Base-by-base conservation (phyloP, 2,329 filamentous ascomycete genomes). In the Cladosporium velox region DNA sequence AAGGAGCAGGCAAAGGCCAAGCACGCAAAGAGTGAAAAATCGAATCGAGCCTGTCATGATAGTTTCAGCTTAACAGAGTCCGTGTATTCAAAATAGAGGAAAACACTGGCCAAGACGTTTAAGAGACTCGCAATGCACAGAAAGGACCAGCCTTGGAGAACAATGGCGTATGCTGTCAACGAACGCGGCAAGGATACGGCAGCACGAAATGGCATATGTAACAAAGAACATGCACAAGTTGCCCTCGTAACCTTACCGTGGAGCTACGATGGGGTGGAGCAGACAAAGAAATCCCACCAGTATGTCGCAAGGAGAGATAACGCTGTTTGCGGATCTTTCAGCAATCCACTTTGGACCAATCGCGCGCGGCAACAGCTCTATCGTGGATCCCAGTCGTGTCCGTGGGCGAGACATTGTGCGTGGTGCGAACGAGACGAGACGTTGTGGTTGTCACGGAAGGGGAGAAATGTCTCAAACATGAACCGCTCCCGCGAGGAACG, bases 31-130 rank as follows among this genome's bases (percentile, higher is more conserved):
- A 57, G 34, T 38, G 30, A 64, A 15, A 10, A 47, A 24, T 44
- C 51, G 51, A 32, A 64, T 64, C 3, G 61, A 57, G 52, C 61
- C 61, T 64, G 61, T 47, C 61, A 64, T 64, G 61, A 35, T 38
- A 21, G 49, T 54, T 41, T 63, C 44, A 57, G 61, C 38, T 64
- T 47, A 28, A 21, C 51, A 44, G 44, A n/a, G 34, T 64, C 12
- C 47, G 44, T 54, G 47, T 38, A 35, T 32, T 6, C 4, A 24
- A 11, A 44, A 30, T 34, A 51, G 60, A 55, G 41, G 59, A 12
- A 28, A 21, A 57, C 18, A 57, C 51, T 64, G 35, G 51, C 61
- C 61, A 57, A 64, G 51, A 57, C 44, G 15, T 21, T 32, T 54
- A 52, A 51, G 12, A 51, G 30, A n/a, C 21, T 18, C 24, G 59